phyloP scores from a whole-genome alignment of 78 protist genomes.

The Cavenderia fasciculata region DNA sequence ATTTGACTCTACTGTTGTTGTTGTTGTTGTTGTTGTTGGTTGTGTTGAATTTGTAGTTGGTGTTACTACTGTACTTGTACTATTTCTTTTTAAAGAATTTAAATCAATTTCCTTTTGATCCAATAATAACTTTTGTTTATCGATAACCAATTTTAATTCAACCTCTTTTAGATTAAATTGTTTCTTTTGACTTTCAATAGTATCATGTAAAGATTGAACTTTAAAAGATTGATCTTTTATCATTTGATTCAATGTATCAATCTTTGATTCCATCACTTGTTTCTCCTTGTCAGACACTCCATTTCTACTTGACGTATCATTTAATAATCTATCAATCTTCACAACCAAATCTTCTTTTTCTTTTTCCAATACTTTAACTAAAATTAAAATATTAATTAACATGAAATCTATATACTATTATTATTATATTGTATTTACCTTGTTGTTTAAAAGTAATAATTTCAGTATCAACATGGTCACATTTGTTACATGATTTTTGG shows the following conservation, averaged over 20 bases:
- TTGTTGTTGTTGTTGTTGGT: not conserved
- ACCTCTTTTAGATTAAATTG: conserved; percentile 16
- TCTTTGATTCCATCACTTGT: not conserved
- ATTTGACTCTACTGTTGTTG: not conserved
- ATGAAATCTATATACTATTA: too few relatives aligned
- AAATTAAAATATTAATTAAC: too few relatives aligned
- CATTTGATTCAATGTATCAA: not conserved
- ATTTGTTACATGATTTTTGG: conserved; percentile 18
- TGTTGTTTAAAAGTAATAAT: too few relatives aligned
- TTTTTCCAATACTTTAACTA: too few relatives aligned
- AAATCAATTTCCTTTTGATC: conserved; percentile 22
- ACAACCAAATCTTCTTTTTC: not conserved
- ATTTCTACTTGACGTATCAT: not conserved
- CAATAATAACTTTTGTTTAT: conserved; percentile 15
- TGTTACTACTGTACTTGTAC: conserved; percentile 1
- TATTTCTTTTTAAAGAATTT: not conserved
- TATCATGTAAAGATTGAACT: not conserved
- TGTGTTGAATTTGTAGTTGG: not conserved
- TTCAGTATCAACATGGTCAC: conserved; percentile 9
- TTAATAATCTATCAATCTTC: not conserved
- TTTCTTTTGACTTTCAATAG: conserved; percentile 18
- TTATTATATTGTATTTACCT: too few relatives aligned
- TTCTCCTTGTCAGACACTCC: conserved; percentile 9
- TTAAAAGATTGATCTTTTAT: conserved; percentile 17
- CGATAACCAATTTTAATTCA: conserved; percentile 1